A percentile compares a stretch with the other conserved stretches of the same genome.
These are phyloP conservation scores for Talaromyces sp. DNA, from an alignment of 2,329 filamentous ascomycete genomes.

Conservation along the genomic window DNA sequence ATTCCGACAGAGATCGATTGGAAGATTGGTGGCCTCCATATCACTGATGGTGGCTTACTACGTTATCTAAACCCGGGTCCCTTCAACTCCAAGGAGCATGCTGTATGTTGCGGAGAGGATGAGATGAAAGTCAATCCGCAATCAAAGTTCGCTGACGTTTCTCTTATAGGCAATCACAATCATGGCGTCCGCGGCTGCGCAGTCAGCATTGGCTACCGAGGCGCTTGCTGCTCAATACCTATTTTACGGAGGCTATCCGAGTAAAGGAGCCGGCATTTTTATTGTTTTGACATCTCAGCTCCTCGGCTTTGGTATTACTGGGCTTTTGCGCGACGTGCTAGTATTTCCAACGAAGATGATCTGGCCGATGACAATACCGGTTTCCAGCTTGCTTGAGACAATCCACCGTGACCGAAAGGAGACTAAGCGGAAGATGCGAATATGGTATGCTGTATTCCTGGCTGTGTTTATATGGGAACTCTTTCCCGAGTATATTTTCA, in stretches of 20 bases:
- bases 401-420: conserved; percentile 40
- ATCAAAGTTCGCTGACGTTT: background rate
- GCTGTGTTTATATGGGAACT: conserved; percentile 50
- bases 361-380: conserved; percentile 43
- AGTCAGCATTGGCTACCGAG: conserved; percentile 38
- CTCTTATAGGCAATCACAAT: conserved; percentile 32
- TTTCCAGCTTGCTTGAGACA: conserved; percentile 41
- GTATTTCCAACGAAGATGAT: conserved; percentile 53
- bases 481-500: conserved; percentile 49
- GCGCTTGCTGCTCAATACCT: conserved; percentile 49
- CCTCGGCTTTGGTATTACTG: conserved; percentile 52
- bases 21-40: conserved; percentile 18
- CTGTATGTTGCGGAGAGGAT: conserved; percentile 12
- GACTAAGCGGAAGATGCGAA: conserved; percentile 33
- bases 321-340: conserved; percentile 47
- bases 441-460: conserved; percentile 33
- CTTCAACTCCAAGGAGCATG: conserved; percentile 40
- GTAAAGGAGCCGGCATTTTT: conserved; percentile 45
- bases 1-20: conserved; percentile 38
- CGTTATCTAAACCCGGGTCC: conserved; percentile 43
- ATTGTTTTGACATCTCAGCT: conserved; percentile 50
- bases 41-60: background rate
- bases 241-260: conserved; percentile 47
- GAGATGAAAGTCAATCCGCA: background rate
- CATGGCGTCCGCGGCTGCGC: conserved; percentile 45